These are phyloP conservation scores for Clarkia xantiana DNA, from an alignment of 345 rosid species.

Conservation along the genomic window DNA sequence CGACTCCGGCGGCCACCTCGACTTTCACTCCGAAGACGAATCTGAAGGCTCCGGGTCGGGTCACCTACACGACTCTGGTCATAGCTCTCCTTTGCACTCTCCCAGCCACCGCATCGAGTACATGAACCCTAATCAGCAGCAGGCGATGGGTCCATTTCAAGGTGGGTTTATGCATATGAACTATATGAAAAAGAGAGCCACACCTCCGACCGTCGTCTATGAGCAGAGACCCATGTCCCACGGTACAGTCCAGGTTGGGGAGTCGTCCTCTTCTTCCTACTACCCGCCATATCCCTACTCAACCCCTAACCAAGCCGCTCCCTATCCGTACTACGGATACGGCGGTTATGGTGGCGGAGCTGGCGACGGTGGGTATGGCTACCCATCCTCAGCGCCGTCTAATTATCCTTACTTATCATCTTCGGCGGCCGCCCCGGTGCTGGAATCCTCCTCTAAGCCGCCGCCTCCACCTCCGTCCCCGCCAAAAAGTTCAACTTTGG, in stretches of 20 bases:
- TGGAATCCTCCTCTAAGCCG: constrained; percentile 39
- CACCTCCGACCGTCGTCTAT: constrained; percentile 44
- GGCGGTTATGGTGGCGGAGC: constrained; percentile 9
- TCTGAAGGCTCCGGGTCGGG: constrained; percentile 1
- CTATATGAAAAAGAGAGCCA: constrained; percentile 58
- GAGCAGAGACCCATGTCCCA: constrained; percentile 48
- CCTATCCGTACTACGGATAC: constrained; percentile 4
- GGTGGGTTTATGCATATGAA: constrained; percentile 54
- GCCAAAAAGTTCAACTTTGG: constrained; percentile 57
- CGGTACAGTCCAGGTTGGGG: constrained; percentile 18
- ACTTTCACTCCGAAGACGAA: neutral
- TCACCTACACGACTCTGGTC: constrained; percentile 4
- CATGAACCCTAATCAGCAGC: constrained; percentile 8
- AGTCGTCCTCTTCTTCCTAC: constrained; percentile 27
- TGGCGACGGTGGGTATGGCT: constrained; percentile 4
- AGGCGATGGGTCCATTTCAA: neutral
- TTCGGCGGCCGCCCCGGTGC: constrained; percentile 6
- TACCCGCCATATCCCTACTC: neutral
- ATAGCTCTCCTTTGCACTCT: constrained; percentile 39
- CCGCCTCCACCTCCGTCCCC: constrained; percentile 90
- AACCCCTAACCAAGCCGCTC: neutral
- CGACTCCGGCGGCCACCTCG: neutral
- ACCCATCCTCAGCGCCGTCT: neutral
- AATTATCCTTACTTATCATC: constrained; percentile 13
- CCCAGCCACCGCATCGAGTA: constrained; percentile 11